Evolutionary conservation across 169 alveolate genomes (phyloP).

Genomic region (Amoebophrya sp.): DNA sequence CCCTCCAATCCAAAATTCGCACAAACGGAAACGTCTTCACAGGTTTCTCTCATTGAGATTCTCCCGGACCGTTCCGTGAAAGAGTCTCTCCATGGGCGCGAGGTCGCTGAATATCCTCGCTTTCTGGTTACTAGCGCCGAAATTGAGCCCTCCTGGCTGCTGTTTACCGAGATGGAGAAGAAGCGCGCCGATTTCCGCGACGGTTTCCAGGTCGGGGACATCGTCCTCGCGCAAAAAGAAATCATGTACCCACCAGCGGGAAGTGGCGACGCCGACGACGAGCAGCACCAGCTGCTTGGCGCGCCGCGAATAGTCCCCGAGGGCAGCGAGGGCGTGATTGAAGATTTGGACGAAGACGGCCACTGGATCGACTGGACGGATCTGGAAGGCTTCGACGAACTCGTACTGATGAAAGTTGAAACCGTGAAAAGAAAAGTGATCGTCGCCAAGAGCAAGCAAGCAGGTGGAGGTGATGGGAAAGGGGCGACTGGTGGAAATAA

Average conservation of each 20-base stretch:
- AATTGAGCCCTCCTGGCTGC: not conserved
- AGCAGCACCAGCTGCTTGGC: too few relatives aligned
- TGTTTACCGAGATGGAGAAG: not conserved
- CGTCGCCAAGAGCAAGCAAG: not conserved
- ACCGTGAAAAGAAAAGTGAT: not conserved
- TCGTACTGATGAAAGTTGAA: not conserved
- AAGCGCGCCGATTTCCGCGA: not conserved
- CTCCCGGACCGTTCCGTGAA: not conserved
- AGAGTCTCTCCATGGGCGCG: not conserved
- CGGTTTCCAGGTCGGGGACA: not conserved
- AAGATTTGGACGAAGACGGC: not conserved
- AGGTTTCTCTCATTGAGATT: too few relatives aligned
- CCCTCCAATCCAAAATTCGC: too few relatives aligned
- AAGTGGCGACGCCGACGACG: not conserved
- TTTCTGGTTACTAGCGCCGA: not conserved
- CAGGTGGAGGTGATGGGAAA: not conserved
- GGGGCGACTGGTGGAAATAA: too few relatives aligned
- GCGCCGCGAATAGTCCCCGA: not conserved
- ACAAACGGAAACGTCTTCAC: too few relatives aligned
- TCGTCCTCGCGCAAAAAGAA: not conserved
- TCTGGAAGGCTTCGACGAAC: not conserved
- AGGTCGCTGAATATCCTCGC: not conserved
- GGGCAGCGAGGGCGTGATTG: not conserved
- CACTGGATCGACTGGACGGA: not conserved
- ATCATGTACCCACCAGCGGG: not conserved